Evolutionary conservation across 495 filamentous ascomycete species (phyloP).

Genomic region (Penicillium diatomitis): DNA sequence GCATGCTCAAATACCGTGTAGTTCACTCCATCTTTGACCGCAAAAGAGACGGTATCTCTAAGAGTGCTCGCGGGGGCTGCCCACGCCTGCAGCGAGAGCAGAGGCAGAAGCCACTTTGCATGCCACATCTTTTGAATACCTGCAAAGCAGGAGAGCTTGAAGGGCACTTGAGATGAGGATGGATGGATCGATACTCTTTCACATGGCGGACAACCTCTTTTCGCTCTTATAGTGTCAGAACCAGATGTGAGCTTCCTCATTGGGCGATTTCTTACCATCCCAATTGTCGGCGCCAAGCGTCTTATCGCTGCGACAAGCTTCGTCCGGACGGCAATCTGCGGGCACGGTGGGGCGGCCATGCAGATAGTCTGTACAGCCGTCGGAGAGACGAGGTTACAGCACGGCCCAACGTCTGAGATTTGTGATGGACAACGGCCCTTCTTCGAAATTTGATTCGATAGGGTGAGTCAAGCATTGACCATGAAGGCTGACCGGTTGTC

Average conservation of each 20-base stretch:
- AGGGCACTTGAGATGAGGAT: too few species aligned
- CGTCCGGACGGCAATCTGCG: neutral
- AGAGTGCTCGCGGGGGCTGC: slow-evolving; percentile 1
- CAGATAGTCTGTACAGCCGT: neutral
- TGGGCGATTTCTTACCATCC: neutral
- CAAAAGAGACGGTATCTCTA: slow-evolving; percentile 18
- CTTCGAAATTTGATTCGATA: neutral
- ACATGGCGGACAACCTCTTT: neutral
- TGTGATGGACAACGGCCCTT: neutral
- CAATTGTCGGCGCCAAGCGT: neutral
- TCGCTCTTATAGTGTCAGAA: neutral
- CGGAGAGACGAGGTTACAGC: neutral
- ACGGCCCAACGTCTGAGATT: neutral
- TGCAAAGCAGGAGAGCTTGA: too few species aligned
- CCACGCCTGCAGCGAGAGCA: neutral
- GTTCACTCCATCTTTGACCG: slow-evolving; percentile 32
- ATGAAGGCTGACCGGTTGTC: neutral
- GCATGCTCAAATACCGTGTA: slow-evolving; percentile 46
- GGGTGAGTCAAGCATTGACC: neutral
- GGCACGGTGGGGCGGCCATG: too few species aligned
- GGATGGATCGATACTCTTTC: neutral
- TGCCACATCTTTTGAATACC: neutral
- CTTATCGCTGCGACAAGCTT: neutral
- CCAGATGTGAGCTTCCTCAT: neutral
- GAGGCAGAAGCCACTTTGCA: neutral